Conservation (phyloP, 2,329 filamentous ascomycete species). For the Knufia petricola region DNA sequence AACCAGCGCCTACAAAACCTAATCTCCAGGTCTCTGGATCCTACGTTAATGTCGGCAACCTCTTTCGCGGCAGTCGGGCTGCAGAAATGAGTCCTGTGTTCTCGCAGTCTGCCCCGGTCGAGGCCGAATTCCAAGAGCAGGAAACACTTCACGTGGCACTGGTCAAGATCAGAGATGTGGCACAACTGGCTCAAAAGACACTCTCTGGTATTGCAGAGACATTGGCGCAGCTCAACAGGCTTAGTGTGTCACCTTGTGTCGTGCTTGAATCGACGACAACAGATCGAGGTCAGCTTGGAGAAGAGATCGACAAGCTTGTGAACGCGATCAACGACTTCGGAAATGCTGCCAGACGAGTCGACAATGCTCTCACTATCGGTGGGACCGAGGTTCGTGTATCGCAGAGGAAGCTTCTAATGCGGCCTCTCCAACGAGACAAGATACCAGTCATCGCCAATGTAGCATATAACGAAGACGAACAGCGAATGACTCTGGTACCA, state of each 20-base stretch:
- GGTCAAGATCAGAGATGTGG: constrained; percentile 70
- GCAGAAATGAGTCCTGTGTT: constrained; percentile 53
- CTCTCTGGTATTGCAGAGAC: constrained; percentile 72
- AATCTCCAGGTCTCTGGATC: constrained; percentile 18
- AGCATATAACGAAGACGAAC: constrained; percentile 47
- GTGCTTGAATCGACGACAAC: constrained; percentile 53
- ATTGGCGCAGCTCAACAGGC: constrained; percentile 66
- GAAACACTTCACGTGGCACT: constrained; percentile 66
- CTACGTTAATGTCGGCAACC: constrained; percentile 41
- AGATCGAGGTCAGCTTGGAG: constrained; percentile 38
- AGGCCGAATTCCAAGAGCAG: constrained; percentile 26
- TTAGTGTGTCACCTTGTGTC: constrained; percentile 74
- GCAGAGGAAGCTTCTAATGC: constrained; percentile 48
- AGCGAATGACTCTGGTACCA: constrained; percentile 39
- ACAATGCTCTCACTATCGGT: constrained; percentile 42
- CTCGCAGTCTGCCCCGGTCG: constrained; percentile 38
- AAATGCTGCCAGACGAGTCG: constrained; percentile 59
- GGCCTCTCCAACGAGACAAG: constrained; percentile 56
- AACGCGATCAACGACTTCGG: constrained; percentile 62
- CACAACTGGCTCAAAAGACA: constrained; percentile 58
- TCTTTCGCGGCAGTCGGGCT: constrained; percentile 50
- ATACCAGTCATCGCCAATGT: constrained; percentile 61
- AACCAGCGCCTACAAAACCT: constrained; percentile 11
- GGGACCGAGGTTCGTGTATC: constrained; percentile 29
- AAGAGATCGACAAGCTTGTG: constrained; percentile 65